Conservation (phyloP, 2,329 filamentous ascomycete species). For the Drechslera avenae region DNA sequence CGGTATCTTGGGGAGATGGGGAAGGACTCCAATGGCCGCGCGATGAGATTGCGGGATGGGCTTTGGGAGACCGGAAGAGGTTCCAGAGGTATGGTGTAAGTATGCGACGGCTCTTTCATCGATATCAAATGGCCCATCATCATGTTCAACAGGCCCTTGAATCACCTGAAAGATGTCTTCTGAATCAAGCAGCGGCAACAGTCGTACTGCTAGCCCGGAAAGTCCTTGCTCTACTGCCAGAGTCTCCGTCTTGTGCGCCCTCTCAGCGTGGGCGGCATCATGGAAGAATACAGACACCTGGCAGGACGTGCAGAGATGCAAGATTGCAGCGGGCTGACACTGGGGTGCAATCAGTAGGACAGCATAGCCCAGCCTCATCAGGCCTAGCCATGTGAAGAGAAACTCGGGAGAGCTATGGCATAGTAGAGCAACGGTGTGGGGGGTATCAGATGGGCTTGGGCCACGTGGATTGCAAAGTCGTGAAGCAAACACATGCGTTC, state of each 20-base stretch:
- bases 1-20: constrained; percentile 48
- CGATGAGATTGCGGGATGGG: constrained; percentile 65
- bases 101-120: constrained; percentile 57
- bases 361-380: constrained; percentile 61
- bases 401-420: constrained; percentile 64
- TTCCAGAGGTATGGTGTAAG: constrained; percentile 68
- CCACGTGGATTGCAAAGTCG: constrained; percentile 29
- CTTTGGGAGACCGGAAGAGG: constrained; percentile 67
- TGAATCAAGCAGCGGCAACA: constrained; percentile 22
- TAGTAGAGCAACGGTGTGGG: constrained; percentile 57
- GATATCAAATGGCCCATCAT: constrained; percentile 13
- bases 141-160: constrained; percentile 9
- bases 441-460: constrained; percentile 8
- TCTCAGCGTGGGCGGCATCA: constrained; percentile 49
- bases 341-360: constrained; percentile 63
- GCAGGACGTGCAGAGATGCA: constrained; percentile 59
- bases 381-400: constrained; percentile 63
- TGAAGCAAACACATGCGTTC: constrained; percentile 46
- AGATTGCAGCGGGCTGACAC: constrained; percentile 54
- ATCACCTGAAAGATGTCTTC: constrained; percentile 33
- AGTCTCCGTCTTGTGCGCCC: constrained; percentile 35
- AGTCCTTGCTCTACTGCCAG: constrained; percentile 18
- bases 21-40: constrained; percentile 61
- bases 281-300: constrained; percentile 53
- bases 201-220: constrained; percentile 11